A percentile compares a stretch with the other conserved stretches of the same genome.
Evolutionary conservation across 2,329 filamentous ascomycete genomes (phyloP).

Genomic region (Tolypocladium guangdongense): DNA sequence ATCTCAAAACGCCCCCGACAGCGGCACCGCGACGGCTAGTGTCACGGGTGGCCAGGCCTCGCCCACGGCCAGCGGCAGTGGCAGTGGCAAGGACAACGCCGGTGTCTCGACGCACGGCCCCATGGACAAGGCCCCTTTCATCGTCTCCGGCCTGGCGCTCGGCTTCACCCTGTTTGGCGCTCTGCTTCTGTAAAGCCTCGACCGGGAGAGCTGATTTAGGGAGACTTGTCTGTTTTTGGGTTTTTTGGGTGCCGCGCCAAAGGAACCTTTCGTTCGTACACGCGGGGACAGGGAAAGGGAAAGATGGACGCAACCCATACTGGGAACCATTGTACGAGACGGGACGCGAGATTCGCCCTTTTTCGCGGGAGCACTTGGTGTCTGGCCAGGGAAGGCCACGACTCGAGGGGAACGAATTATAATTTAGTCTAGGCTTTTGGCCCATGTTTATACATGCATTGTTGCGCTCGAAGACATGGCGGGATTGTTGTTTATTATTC

Average conservation of each 20-base stretch:
- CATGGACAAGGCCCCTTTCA: slow-evolving; percentile 19
- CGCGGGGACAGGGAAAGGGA: not conserved
- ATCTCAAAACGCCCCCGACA: slow-evolving; percentile 39
- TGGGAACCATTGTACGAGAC: not conserved
- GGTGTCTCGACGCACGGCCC: slow-evolving; percentile 16
- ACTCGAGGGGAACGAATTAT: slow-evolving; percentile 13
- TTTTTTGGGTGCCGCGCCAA: not conserved
- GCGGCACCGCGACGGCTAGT: slow-evolving; percentile 34
- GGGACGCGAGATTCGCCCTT: not conserved
- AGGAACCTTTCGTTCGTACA: not conserved
- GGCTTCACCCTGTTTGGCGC: slow-evolving; percentile 27
- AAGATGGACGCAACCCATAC: not conserved
- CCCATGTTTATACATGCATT: slow-evolving; percentile 10
- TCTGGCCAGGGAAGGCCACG: slow-evolving; percentile 2
- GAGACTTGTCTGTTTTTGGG: not conserved
- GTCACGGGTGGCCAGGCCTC: slow-evolving; percentile 21
- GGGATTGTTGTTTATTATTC: not conserved
- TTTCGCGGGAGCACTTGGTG: not conserved
- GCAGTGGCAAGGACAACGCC: slow-evolving; percentile 16
- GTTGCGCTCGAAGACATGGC: not conserved
- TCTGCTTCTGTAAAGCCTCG: slow-evolving; percentile 23
- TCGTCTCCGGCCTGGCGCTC: slow-evolving; percentile 23
- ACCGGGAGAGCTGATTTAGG: not conserved
- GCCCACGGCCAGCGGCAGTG: slow-evolving; percentile 10
- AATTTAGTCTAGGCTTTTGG: slow-evolving; percentile 15